Percentiles rank a stretch among this genome's conserved stretches.
These are phyloP conservation scores for Pseudogymnoascus sp. DNA, from an alignment of 2,329 filamentous ascomycete species.

Conservation along the genomic window DNA sequence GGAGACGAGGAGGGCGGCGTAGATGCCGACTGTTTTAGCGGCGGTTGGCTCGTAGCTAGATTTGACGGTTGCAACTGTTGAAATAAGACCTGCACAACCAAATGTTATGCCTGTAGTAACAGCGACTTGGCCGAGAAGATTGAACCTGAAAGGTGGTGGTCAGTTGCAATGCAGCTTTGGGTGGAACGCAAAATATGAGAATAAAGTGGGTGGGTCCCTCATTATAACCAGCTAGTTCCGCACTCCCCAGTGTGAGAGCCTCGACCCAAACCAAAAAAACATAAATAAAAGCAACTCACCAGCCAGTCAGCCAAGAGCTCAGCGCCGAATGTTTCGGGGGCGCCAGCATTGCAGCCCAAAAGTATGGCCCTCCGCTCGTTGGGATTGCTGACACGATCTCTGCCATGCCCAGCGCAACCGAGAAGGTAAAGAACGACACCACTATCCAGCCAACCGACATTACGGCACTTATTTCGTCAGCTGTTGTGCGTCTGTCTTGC, in stretches of 20 bases:
- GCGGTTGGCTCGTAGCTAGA: constrained; percentile 36
- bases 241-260: neutral
- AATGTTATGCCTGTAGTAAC: constrained; percentile 42
- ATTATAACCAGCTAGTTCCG: neutral
- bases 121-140: constrained; percentile 40
- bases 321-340: constrained; percentile 38
- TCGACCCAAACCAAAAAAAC: neutral
- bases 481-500: constrained; percentile 15
- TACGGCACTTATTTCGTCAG: constrained; percentile 25
- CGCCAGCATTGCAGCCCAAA: constrained; percentile 51
- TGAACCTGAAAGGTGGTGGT: constrained; percentile 30
- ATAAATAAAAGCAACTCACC: constrained; percentile 19
- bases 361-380: constrained; percentile 51
- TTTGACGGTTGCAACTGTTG: constrained; percentile 37
- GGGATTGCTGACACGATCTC: constrained; percentile 53
- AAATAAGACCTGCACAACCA: constrained; percentile 38
- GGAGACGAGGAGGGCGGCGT: constrained; percentile 46
- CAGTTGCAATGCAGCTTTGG: neutral
- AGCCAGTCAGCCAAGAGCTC: constrained; percentile 40
- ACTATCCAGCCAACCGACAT: constrained; percentile 50
- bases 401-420: constrained; percentile 47
- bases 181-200: neutral
- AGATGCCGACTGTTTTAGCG: constrained; percentile 47
- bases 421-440: constrained; percentile 46
- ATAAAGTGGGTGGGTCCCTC: neutral